Conservation (phyloP, 176 grass and related monocot species). For the Melocanna baccifera region DNA sequence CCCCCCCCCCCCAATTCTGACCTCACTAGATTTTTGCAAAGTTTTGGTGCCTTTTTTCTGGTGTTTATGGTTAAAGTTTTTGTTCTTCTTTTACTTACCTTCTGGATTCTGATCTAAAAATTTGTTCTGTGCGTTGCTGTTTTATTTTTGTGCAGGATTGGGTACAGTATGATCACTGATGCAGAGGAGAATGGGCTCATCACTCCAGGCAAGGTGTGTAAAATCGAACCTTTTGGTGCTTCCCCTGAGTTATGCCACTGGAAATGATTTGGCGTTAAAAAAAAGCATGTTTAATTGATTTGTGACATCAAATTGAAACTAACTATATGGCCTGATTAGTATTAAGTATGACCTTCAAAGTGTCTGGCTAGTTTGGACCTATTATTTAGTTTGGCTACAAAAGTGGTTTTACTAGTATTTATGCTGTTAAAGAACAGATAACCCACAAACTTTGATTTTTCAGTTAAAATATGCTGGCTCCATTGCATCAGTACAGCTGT, state of each 20-base stretch:
- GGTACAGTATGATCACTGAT: conserved; percentile 87
- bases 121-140: not conserved
- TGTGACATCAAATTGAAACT: too few species aligned
- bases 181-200: conserved; percentile 72
- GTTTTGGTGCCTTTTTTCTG: too few species aligned
- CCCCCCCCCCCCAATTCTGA: too few species aligned
- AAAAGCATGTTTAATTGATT: not conserved
- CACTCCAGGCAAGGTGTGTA: conserved; percentile 54
- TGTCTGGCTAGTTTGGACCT: too few species aligned
- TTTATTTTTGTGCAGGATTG: conserved; percentile 58
- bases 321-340: not conserved
- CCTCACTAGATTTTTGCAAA: too few species aligned
- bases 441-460: not conserved
- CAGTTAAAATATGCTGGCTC: not conserved
- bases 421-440: not conserved
- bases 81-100: too few species aligned
- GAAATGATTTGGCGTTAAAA: not conserved
- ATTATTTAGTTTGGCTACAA: too few species aligned
- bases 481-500: not conserved
- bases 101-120: too few species aligned
- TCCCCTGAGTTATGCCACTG: not conserved
- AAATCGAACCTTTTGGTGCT: not conserved
- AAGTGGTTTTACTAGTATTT: too few species aligned
- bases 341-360: not conserved
- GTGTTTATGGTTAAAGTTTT: too few species aligned